Base-by-base conservation (phyloP, 306 rosid genomes). In the Fragaria vesca region DNA sequence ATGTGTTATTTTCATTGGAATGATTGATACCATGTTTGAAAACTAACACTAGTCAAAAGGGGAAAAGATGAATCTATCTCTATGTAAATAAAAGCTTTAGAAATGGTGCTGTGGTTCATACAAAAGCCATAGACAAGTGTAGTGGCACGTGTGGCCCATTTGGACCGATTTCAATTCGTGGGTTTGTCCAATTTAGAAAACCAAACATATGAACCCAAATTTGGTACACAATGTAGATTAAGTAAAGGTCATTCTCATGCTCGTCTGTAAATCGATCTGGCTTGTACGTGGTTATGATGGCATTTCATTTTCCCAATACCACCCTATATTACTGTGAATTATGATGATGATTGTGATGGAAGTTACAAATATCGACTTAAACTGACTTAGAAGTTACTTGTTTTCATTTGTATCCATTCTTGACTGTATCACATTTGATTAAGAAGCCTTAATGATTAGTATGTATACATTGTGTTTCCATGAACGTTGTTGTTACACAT, bases 101-200 rank as follows among this genome's bases (percentile, higher is more conserved):
- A 75, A 75, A 75, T 20, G 71, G 71, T 28, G 71, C 30, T 46
- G 66, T 77, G 81, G 80, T 81, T 80, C 75, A 65, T 82, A 85
- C 80, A 76, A 81, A 74, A 58, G 78, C 62, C 13, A 51, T 76
- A 87, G 87, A 83, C 88, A 36, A 1, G 78, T 30, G 24, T 74
- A 21, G 71, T 47, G 50, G 55, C 67, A 76, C 28, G n/a, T 2
- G 47, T 61, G 68, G 68, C 54, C 55, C 54, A 57, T 43, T 79
- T 65, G 79, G 85, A 80, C 81, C 85, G 81, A 70, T 18, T 43
- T 68, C 52, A 46, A 34, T 13, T 72, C 62, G 75, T 87, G 87
- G 78, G 57, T 32, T 73, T 65, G 76, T 84, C 82, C 85, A 45
- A 75, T 47, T 70, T 38, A 5, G 43, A 8, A 47, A 32, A 45